Percentiles rank a stretch among this genome's conserved stretches.
Evolutionary conservation across 306 rosid species (phyloP).

Genomic region (Quercus engelmannii): DNA sequence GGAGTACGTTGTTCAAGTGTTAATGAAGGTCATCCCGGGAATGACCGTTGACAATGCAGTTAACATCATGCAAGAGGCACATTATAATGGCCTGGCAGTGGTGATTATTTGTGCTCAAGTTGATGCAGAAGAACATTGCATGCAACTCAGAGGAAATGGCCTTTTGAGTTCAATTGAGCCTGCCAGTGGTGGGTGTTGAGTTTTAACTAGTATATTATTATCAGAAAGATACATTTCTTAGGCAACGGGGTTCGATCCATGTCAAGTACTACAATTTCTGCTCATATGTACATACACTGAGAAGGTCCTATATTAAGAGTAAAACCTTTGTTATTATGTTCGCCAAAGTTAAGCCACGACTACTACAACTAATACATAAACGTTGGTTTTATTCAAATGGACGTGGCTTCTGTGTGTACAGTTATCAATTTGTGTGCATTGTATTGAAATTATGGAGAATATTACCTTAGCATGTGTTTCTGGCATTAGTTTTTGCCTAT

Average conservation of each 20-base stretch:
- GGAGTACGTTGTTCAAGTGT: constrained; percentile 89
- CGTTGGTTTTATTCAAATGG: neutral
- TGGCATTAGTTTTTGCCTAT: too few relatives aligned
- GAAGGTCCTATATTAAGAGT: neutral
- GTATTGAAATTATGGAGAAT: neutral
- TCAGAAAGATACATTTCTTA: neutral
- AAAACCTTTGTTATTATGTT: neutral
- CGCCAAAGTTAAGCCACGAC: neutral
- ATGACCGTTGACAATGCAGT: constrained; percentile 90
- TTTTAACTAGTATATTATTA: neutral
- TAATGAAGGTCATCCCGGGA: constrained; percentile 95
- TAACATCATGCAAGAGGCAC: constrained; percentile 95
- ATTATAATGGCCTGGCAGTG: constrained; percentile 73
- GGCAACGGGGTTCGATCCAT: neutral
- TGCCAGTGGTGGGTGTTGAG: constrained; percentile 70
- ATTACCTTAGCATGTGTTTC: too few relatives aligned
- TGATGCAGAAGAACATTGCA: constrained; percentile 95
- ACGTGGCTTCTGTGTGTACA: neutral
- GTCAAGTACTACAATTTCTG: neutral
- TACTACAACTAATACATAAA: neutral
- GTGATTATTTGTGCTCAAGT: constrained; percentile 82
- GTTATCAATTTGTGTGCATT: neutral
- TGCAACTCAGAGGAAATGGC: constrained; percentile 91
- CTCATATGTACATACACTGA: constrained; percentile 1
- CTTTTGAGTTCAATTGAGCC: constrained; percentile 89